phyloP scores from a whole-genome alignment of 179 eudicot species.

The Heliamphora pulchella region DNA sequence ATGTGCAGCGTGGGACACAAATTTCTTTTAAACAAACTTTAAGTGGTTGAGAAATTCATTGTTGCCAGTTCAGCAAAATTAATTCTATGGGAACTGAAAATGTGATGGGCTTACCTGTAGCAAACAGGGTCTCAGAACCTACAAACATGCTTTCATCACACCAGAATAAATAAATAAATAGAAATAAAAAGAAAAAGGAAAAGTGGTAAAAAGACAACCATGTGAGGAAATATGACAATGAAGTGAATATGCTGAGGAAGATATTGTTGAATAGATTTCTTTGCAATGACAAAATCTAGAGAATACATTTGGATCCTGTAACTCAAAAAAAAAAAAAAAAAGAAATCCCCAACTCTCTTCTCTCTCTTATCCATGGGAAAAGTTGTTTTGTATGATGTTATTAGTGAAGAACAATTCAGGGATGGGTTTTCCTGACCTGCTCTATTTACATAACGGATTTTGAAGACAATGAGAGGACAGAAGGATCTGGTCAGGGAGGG shows the following conservation, averaged over 20 bases:
- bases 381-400: not conserved
- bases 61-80: not conserved
- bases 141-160: not conserved
- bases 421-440: constrained; percentile 3
- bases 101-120: not conserved
- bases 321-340: not conserved
- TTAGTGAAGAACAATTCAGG: not conserved
- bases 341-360: not conserved
- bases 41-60: not conserved
- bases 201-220: not conserved
- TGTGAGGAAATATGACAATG: not conserved
- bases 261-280: not conserved
- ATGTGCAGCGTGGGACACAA: not conserved
- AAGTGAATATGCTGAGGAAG: not conserved
- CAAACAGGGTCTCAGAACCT: not conserved
- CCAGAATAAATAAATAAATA: not conserved
- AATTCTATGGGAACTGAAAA: not conserved
- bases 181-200: not conserved
- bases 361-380: not conserved
- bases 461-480: not conserved
- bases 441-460: not conserved
- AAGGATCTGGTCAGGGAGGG: not conserved
- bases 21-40: not conserved
- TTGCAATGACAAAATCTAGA: not conserved
- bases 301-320: not conserved